phyloP scores from a whole-genome alignment of 2,329 filamentous ascomycete species.

The Penicillium fuscoglaucum region DNA sequence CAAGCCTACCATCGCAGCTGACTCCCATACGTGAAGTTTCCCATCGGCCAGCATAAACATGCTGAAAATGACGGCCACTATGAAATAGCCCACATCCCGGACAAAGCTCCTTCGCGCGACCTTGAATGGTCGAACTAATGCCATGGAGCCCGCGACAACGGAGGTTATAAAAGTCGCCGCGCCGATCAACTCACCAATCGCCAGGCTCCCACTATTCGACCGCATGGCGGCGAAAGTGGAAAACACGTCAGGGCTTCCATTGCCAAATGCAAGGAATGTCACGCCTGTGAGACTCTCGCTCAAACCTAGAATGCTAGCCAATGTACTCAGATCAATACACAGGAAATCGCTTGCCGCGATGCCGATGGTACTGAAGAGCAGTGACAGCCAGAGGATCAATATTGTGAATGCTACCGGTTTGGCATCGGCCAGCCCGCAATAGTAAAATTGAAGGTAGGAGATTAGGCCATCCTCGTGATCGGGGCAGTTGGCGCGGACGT shows the following conservation, averaged over 20 bases:
- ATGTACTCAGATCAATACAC: constrained; percentile 93
- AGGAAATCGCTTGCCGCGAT: constrained; percentile 99
- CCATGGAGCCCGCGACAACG: constrained; percentile 96
- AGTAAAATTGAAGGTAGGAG: constrained; percentile 87
- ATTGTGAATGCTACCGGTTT: constrained; percentile 77
- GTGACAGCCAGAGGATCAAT: constrained; percentile 76
- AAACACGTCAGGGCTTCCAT: constrained; percentile 97
- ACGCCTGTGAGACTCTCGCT: constrained; percentile 96
- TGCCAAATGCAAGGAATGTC: constrained; percentile 94
- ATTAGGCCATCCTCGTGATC: constrained; percentile 89
- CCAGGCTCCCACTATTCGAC: constrained; percentile 94
- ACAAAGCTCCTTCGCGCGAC: constrained; percentile 89
- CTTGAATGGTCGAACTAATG: constrained; percentile 88
- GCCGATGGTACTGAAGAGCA: constrained; percentile 94
- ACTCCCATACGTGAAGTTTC: constrained; percentile 83
- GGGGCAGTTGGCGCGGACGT: constrained; percentile 75
- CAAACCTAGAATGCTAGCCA: constrained; percentile 82
- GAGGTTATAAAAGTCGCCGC: constrained; percentile 95
- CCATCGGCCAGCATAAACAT: constrained; percentile 87
- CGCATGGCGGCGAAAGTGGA: constrained; percentile 98
- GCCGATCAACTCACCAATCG: constrained; percentile 90
- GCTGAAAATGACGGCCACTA: constrained; percentile 80
- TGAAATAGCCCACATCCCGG: constrained; percentile 89
- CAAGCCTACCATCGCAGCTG: constrained; percentile 82
- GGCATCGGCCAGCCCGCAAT: constrained; percentile 69